Evolutionary conservation across 2,329 filamentous ascomycete genomes (phyloP).

Genomic region (Claviceps monticola): DNA sequence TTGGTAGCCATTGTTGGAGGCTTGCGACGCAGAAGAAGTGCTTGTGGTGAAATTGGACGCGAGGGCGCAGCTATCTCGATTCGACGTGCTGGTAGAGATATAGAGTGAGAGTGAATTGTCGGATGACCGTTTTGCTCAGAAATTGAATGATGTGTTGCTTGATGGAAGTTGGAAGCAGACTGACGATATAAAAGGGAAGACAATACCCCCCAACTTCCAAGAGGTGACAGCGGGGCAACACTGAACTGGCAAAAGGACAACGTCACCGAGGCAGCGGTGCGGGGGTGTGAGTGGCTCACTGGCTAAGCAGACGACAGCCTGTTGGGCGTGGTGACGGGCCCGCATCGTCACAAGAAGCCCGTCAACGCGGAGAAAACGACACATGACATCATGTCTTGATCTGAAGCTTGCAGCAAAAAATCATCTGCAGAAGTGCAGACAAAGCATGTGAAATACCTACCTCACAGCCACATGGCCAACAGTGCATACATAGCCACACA

Average conservation of each 20-base stretch:
- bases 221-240: neutral
- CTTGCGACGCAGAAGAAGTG: conserved; percentile 1
- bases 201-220: no score
- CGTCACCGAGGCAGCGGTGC: neutral
- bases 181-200: no score
- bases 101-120: no score
- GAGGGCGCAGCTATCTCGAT: no score
- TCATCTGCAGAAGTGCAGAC: neutral
- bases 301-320: neutral
- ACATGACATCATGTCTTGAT: no score
- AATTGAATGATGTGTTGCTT: no score
- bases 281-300: neutral
- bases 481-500: no score
- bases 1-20: conserved; percentile 7
- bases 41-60: neutral
- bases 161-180: no score
- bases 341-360: neutral
- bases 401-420: no score
- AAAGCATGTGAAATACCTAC: neutral
- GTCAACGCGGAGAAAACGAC: no score
- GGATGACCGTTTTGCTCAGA: no score
- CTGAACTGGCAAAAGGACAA: neutral
- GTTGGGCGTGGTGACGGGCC: neutral
- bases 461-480: no score
- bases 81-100: neutral